Conservation (phyloP, 345 rosid genomes). For the Rhodamnia argentea region DNA sequence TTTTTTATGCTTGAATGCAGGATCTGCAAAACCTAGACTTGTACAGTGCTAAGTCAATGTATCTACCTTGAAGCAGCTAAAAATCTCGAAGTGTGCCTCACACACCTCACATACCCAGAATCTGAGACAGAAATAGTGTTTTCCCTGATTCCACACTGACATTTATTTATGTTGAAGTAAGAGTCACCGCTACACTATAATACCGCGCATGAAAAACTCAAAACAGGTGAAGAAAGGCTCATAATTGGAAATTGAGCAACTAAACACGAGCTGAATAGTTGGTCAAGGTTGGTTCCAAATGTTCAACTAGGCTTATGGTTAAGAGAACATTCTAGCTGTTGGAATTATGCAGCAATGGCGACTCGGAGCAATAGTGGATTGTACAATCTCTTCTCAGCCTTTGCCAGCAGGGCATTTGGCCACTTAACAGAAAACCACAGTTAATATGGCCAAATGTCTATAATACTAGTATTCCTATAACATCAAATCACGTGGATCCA, state of each 20-base stretch:
- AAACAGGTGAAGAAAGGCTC: neutral
- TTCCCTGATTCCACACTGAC: neutral
- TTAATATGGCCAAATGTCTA: neutral
- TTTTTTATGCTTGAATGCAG: neutral
- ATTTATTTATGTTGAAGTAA: neutral
- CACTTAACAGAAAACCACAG: neutral
- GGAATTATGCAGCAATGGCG: neutral
- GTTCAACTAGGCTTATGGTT: neutral
- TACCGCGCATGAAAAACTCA: neutral
- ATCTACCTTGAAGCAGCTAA: neutral
- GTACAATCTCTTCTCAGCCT: neutral
- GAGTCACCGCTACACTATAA: neutral
- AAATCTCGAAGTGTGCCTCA: neutral
- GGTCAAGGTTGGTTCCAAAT: neutral
- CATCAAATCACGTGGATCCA: neutral
- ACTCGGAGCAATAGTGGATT: neutral
- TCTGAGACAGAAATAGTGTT: neutral
- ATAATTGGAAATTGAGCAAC: neutral
- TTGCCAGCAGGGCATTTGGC: neutral
- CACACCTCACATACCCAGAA: neutral
- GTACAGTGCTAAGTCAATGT: neutral
- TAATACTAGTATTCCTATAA: neutral
- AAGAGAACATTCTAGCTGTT: neutral
- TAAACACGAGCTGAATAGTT: neutral
- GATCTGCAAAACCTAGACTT: neutral